Percentiles rank a stretch among this genome's conserved stretches.
phyloP scores from a whole-genome alignment of 179 eudicot genomes.

The Corrigiola litoralis region DNA sequence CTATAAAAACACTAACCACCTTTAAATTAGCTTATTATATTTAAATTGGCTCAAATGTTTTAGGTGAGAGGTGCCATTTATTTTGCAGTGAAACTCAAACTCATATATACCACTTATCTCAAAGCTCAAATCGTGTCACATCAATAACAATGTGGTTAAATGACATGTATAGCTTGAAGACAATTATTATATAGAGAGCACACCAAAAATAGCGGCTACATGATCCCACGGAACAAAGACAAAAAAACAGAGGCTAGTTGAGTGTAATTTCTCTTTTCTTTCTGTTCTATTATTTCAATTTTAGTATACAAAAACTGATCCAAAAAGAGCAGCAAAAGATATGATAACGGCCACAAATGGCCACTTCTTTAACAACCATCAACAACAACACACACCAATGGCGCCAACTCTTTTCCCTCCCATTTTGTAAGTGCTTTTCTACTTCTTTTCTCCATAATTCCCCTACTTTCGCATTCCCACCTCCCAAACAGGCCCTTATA shows the following conservation, averaged over 20 bases:
- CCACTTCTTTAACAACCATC: conserved; percentile 38
- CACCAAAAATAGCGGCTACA: not conserved
- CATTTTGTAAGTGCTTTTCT: conserved; percentile 43
- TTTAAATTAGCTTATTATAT: no score
- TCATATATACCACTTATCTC: no score
- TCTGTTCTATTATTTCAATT: not conserved
- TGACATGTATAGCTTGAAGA: no score
- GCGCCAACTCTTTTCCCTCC: conserved; percentile 32
- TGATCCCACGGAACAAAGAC: not conserved
- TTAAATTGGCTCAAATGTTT: no score
- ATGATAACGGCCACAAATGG: conserved; percentile 67
- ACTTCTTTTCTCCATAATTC: conserved; percentile 31
- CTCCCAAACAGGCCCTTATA: conserved; percentile 29
- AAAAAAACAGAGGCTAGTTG: not conserved
- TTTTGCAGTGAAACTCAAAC: no score
- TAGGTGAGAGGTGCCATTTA: no score
- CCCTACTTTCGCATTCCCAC: conserved; percentile 26
- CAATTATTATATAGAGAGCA: no score
- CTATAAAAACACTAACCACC: no score
- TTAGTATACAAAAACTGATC: not conserved
- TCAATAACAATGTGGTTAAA: no score
- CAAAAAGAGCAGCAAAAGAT: not conserved
- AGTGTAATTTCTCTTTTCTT: no score
- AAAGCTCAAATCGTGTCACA: no score
- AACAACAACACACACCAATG: conserved; percentile 39